Evolutionary conservation across 2,329 filamentous ascomycete genomes (phyloP).

Genomic region (Colletotrichum nymphaeae): DNA sequence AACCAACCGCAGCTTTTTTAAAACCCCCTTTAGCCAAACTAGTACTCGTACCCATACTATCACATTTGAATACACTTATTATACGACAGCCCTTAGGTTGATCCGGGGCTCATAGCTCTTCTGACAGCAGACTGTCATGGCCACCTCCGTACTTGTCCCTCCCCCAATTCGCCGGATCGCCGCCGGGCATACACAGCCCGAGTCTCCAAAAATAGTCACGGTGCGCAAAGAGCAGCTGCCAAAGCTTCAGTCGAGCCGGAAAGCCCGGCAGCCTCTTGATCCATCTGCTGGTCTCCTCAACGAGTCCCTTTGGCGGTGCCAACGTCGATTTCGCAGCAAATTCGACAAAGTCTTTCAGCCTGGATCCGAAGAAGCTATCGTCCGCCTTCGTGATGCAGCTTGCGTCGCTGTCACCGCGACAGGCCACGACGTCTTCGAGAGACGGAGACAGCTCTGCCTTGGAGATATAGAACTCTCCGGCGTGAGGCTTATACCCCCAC

Average conservation of each 20-base stretch:
- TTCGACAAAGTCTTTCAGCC: conserved; percentile 39
- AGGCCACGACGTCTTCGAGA: conserved; percentile 75
- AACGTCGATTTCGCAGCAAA: background rate
- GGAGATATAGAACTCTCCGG: conserved; percentile 87
- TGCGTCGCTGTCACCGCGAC: conserved; percentile 77
- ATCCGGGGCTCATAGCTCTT: conserved; percentile 19
- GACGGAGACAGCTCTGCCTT: conserved; percentile 77
- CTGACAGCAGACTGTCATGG: conserved; percentile 27
- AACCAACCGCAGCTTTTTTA: background rate
- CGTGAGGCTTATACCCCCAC: conserved; percentile 89
- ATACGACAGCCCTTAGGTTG: background rate
- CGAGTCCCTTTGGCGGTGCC: background rate
- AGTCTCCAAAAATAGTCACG: conserved; percentile 97
- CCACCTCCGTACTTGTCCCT: conserved; percentile 51
- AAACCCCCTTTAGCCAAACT: background rate
- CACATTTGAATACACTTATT: background rate
- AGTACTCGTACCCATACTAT: background rate
- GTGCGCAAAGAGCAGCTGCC: conserved; percentile 93
- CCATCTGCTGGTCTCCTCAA: conserved; percentile 40
- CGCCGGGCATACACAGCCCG: conserved; percentile 87
- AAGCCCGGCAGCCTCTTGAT: conserved; percentile 63
- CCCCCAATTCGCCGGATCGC: conserved; percentile 77
- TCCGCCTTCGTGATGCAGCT: conserved; percentile 76
- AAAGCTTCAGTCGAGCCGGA: conserved; percentile 76
- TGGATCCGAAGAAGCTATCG: conserved; percentile 43